A percentile compares a stretch with the other conserved stretches of the same genome.
Evolutionary conservation across 768 basidiomycete species (phyloP).

Genomic region (Pholiota microspora): DNA sequence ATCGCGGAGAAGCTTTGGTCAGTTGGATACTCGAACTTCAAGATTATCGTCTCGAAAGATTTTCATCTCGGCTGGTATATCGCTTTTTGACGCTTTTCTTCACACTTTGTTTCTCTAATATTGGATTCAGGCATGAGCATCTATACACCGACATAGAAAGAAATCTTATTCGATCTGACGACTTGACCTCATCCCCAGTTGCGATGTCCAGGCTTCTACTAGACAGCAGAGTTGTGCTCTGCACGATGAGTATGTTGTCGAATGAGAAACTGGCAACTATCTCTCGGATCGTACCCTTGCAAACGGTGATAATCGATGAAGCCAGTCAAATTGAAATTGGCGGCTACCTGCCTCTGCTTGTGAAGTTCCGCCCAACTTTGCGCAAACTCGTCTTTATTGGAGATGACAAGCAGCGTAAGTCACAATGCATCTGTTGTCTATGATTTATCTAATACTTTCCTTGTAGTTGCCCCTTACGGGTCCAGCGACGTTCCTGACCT

Average conservation of each 20-base stretch:
- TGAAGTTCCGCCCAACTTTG: conserved; percentile 30
- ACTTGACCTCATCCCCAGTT: conserved; percentile 21
- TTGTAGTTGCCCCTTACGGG: conserved; percentile 64
- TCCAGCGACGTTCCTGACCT: conserved; percentile 48
- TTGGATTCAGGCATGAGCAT: conserved; percentile 64
- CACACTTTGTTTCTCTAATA: background rate
- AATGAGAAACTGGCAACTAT: conserved; percentile 24
- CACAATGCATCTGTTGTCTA: too few species aligned
- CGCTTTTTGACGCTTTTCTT: background rate
- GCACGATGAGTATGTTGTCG: conserved; percentile 67
- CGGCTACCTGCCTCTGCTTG: conserved; percentile 40
- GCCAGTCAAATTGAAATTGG: conserved; percentile 59
- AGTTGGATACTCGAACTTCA: conserved; percentile 46
- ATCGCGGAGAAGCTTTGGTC: conserved; percentile 68
- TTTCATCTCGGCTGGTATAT: conserved; percentile 63
- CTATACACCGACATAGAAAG: conserved; percentile 47
- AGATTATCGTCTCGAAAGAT: conserved; percentile 58
- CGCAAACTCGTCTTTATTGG: conserved; percentile 50
- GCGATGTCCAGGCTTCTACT: conserved; percentile 25
- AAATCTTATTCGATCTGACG: conserved; percentile 49
- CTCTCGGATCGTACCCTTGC: conserved; percentile 29
- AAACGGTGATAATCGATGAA: conserved; percentile 49
- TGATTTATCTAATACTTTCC: too few species aligned
- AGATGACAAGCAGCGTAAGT: conserved; percentile 50
- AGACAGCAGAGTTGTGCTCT: conserved; percentile 55